Conservation (phyloP, 768 basidiomycete species). For the Antrodiella citrinella region DNA sequence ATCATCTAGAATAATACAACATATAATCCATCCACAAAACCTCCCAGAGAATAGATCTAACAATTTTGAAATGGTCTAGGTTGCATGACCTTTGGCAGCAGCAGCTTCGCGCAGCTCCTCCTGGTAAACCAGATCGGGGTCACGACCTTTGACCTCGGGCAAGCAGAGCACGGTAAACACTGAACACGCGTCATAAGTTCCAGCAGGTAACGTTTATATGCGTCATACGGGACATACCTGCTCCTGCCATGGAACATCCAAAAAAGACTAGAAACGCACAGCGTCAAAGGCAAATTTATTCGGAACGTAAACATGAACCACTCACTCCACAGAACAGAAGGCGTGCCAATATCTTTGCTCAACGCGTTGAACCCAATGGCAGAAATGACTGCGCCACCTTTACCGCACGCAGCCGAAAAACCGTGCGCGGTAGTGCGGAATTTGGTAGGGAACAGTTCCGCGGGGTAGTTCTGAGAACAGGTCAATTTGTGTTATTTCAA, state of each 20-base stretch:
- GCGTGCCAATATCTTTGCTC: constrained; percentile 50
- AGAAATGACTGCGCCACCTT: constrained; percentile 70
- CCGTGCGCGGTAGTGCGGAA: constrained; percentile 72
- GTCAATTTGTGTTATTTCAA: neutral
- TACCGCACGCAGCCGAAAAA: constrained; percentile 64
- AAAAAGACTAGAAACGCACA: constrained; percentile 47
- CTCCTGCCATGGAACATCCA: constrained; percentile 52
- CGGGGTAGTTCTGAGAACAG: constrained; percentile 49
- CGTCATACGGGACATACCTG: too few species aligned
- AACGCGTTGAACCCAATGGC: constrained; percentile 67
- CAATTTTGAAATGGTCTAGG: too few species aligned
- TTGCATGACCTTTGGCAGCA: too few species aligned
- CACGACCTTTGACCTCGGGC: constrained; percentile 43
- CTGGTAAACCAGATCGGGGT: constrained; percentile 38
- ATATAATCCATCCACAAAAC: too few species aligned
- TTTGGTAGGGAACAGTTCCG: constrained; percentile 74
- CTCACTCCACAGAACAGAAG: constrained; percentile 65
- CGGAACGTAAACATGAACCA: constrained; percentile 14
- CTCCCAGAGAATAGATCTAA: too few species aligned
- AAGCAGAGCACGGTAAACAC: constrained; percentile 34
- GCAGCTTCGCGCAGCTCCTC: constrained; percentile 23
- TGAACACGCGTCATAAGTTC: too few species aligned
- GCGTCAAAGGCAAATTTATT: constrained; percentile 4
- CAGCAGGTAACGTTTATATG: too few species aligned
- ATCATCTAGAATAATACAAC: too few species aligned